phyloP scores from a whole-genome alignment of 495 filamentous ascomycete genomes.

The Jackrogersella multiformis region DNA sequence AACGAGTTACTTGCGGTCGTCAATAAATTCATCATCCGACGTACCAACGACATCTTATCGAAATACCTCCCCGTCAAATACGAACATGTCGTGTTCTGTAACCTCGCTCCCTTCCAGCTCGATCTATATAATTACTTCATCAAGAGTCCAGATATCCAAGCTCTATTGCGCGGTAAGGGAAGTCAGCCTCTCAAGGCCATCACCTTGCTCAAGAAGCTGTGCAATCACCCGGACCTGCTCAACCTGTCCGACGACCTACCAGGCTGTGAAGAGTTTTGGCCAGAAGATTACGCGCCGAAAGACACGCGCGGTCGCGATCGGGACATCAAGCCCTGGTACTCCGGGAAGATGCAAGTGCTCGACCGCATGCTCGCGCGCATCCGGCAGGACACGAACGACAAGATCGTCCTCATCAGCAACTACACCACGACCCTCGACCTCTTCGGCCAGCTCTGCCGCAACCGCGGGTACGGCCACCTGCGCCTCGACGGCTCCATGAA shows the following conservation, averaged over 20 bases:
- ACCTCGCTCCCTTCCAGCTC: conserved; percentile 89
- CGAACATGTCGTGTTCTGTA: conserved; percentile 99
- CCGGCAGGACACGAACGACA: conserved; percentile 95
- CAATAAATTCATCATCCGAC: conserved; percentile 98
- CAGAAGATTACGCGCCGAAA: conserved; percentile 88
- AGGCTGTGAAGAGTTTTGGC: conserved; percentile 83
- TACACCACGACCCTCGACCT: conserved; percentile 97
- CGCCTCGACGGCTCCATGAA: conserved; percentile 97
- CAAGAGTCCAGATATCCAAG: conserved; percentile 92
- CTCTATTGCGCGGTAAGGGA: conserved; percentile 90
- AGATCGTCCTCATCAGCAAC: conserved; percentile 98
- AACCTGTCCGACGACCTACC: conserved; percentile 85
- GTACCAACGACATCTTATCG: conserved; percentile 96
- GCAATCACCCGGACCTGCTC: conserved; percentile 96
- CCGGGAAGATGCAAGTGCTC: conserved; percentile 97
- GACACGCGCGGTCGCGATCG: conserved; percentile 88
- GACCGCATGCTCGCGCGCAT: conserved; percentile 98
- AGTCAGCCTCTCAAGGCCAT: conserved; percentile 97
- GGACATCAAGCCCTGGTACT: conserved; percentile 95
- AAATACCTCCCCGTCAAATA: conserved; percentile 99
- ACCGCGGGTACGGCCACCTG: conserved; percentile 82
- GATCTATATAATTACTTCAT: conserved; percentile 97
- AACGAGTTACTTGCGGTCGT: conserved; percentile 82
- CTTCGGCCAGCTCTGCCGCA: conserved; percentile 90
- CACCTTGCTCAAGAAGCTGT: conserved; percentile 95